Base-by-base conservation (phyloP, 495 filamentous ascomycete genomes). In the Penicillium ochrochloron region DNA sequence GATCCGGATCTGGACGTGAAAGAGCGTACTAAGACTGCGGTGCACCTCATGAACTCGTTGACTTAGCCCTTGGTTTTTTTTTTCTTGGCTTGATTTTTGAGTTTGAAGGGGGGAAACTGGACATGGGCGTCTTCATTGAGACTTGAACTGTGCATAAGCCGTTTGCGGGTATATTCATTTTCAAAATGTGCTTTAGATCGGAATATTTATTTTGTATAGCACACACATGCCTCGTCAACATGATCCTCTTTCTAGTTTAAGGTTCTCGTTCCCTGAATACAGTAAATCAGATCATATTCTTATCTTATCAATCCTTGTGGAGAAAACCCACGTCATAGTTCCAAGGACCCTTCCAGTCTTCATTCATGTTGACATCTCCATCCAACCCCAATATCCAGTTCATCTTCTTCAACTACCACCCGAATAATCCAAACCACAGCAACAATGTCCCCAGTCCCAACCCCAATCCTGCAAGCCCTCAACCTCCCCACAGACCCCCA, bases 1-100 rank as follows among this genome's bases (percentile, higher is more conserved):
- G 94, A 98, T 78, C 75, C 76, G n/a, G 92, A 96, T 67, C 72
- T 93, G 61, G 93, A 97, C 76, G 89, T 96, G 11, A 82, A 87
- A 58, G 92, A 98, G 77, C 80, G 91, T 56, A 92, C 90, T 11
- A 97, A 92, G 79, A 90, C 86, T 50, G 94, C 90, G 7, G 73
- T 89, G 9, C 86, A 85, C 77, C 86, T 93, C 70, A 80, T 97
- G 75, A 76, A 70, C 44, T 63, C 69, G 11, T 64, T 77, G 57
- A 61, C 67, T 25, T 59, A 73, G 52, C 54, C 61, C 64, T 77
- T 68, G 61, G 68, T 5, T 12, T 23, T 2, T 23, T 61, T 62
- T 56, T n/a, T 19, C n/a, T n/a, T n/a, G n/a, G 42, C 17, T 21
- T 39, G 33, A 55, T n/a, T 52, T 46, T 15, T 44, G 31, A 9